A percentile compares a stretch with the other conserved stretches of the same genome.
Evolutionary conservation across 2,329 filamentous ascomycete genomes (phyloP).

Genomic region (Dendrostoma leiphaemia): DNA sequence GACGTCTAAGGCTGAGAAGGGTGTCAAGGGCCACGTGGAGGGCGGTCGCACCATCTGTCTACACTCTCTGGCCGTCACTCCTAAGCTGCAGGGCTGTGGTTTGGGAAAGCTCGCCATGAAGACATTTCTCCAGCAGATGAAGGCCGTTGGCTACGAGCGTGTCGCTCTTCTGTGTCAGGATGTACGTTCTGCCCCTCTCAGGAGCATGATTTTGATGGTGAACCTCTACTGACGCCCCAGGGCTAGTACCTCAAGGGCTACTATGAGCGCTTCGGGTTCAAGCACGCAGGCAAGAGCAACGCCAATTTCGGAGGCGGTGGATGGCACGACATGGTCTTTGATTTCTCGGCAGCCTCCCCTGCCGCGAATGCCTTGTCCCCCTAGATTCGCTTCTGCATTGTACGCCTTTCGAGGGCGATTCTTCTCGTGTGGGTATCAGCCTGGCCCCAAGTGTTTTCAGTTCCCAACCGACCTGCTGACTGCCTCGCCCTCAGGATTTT

Average conservation of each 20-base stretch:
- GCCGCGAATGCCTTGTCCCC: conserved; percentile 7
- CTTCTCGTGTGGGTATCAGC: conserved; percentile 3
- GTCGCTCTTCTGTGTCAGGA: conserved; percentile 77
- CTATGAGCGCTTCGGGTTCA: conserved; percentile 76
- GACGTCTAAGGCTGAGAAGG: conserved; percentile 40
- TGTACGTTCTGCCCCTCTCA: conserved; percentile 34
- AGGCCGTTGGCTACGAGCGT: conserved; percentile 65
- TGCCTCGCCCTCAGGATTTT: not conserved
- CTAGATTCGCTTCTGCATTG: conserved; percentile 15
- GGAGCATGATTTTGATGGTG: not conserved
- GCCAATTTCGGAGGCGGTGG: conserved; percentile 74
- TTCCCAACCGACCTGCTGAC: conserved; percentile 3
- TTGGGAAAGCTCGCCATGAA: conserved; percentile 73
- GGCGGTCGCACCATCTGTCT: conserved; percentile 72
- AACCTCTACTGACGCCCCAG: conserved; percentile 3
- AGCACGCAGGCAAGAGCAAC: conserved; percentile 64
- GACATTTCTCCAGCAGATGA: conserved; percentile 75
- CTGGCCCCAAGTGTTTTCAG: not conserved
- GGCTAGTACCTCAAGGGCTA: conserved; percentile 64
- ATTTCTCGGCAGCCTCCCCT: conserved; percentile 10
- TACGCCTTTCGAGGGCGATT: conserved; percentile 2
- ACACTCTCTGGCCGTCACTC: conserved; percentile 79
- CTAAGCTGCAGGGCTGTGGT: conserved; percentile 70
- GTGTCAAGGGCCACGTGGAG: conserved; percentile 66
- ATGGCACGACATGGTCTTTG: conserved; percentile 75